These are phyloP conservation scores for Botryotinia convoluta DNA, from an alignment of 2,329 filamentous ascomycete genomes.

Conservation along the genomic window DNA sequence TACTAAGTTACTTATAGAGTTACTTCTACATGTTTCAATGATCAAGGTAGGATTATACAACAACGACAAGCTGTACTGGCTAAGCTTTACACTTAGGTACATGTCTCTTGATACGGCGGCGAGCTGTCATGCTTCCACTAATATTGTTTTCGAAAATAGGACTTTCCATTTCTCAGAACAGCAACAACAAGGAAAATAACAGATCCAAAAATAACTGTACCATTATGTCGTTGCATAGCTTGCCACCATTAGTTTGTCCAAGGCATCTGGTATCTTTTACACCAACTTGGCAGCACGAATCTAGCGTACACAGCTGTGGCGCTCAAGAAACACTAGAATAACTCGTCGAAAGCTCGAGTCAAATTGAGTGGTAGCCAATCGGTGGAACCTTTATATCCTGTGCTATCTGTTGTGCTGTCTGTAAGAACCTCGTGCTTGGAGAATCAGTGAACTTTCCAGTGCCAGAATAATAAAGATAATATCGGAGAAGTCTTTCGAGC, in stretches of 20 bases:
- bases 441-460: not conserved
- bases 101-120: not conserved
- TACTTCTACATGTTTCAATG: rapidly evolving
- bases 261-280: rapidly evolving
- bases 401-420: no score
- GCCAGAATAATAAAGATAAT: not conserved
- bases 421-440: not conserved
- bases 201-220: not conserved
- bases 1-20: no score
- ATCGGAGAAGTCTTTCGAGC: no score
- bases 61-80: rapidly evolving
- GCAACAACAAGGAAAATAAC: not conserved
- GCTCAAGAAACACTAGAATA: not conserved
- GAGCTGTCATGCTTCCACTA: not conserved
- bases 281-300: not conserved
- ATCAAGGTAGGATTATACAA: not conserved
- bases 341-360: not conserved
- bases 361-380: not conserved
- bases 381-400: not conserved
- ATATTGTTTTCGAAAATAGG: not conserved
- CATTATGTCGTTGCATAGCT: rapidly evolving
- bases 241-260: rapidly evolving
- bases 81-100: not conserved
- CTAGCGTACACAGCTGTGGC: not conserved
- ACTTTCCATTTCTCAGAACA: not conserved